Conservation (phyloP, 768 basidiomycete genomes). For the Auricularia sp. region DNA sequence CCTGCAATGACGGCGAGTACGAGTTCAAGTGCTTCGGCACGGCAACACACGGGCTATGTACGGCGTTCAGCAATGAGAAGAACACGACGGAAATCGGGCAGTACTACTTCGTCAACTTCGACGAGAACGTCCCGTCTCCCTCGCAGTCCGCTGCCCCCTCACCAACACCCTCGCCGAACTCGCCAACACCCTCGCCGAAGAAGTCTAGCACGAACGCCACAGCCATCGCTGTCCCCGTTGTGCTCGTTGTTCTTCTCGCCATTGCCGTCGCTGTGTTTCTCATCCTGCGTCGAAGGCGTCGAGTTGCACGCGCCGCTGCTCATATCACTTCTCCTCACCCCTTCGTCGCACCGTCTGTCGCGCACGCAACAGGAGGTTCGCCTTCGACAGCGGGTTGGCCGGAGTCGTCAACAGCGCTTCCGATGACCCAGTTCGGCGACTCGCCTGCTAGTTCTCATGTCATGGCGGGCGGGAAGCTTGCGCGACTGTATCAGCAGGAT, state of each 20-base stretch:
- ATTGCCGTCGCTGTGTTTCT: background rate
- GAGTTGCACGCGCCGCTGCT: too few relatives aligned
- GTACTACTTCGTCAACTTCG: conserved; percentile 1
- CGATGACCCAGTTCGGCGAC: too few relatives aligned
- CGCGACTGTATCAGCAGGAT: too few relatives aligned
- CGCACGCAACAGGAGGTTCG: too few relatives aligned
- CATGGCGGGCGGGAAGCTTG: too few relatives aligned
- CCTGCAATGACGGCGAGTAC: background rate
- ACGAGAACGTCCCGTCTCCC: background rate
- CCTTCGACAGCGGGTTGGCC: too few relatives aligned
- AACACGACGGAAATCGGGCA: background rate
- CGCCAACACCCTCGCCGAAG: background rate
- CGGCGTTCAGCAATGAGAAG: background rate
- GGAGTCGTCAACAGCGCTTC: too few relatives aligned
- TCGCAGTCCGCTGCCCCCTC: background rate
- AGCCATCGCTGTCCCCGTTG: background rate
- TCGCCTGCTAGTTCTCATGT: too few relatives aligned
- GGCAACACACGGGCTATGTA: background rate
- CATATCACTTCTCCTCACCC: too few relatives aligned
- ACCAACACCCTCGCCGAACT: background rate
- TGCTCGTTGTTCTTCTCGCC: background rate
- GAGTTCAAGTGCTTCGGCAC: background rate
- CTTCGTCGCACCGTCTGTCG: too few relatives aligned
- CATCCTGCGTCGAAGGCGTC: background rate
- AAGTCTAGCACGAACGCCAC: background rate